phyloP scores from a whole-genome alignment of 2,329 filamentous ascomycete genomes.

The Bipolaris zeicola region DNA sequence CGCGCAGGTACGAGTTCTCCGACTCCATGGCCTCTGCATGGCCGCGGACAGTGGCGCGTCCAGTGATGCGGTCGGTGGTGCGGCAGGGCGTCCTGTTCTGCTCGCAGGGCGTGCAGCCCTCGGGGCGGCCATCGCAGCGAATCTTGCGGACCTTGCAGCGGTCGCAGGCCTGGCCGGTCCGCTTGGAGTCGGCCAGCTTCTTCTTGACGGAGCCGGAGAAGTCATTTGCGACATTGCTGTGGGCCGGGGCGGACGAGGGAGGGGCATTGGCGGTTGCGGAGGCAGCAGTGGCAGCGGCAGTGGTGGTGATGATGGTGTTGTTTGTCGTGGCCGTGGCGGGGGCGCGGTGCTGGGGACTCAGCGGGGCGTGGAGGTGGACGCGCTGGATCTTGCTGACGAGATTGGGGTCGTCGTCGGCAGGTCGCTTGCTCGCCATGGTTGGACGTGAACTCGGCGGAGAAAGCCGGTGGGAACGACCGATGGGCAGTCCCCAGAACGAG shows the following conservation, averaged over 20 bases:
- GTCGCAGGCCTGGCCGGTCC: constrained; percentile 86
- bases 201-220: constrained; percentile 54
- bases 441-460: constrained; percentile 14
- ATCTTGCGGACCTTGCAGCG: constrained; percentile 90
- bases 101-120: constrained; percentile 81
- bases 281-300: neutral
- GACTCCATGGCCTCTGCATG: constrained; percentile 78
- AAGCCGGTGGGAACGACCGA: constrained; percentile 14
- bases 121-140: constrained; percentile 78
- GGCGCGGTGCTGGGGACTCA: constrained; percentile 27
- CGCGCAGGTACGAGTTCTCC: constrained; percentile 70
- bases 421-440: constrained; percentile 36
- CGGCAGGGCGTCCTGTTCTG: constrained; percentile 78
- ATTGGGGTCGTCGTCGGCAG: constrained; percentile 28
- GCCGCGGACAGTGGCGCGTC: constrained; percentile 77
- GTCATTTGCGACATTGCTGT: constrained; percentile 26
- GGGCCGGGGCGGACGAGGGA: neutral
- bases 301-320: constrained; percentile 3
- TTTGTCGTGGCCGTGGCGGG: neutral
- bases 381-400: constrained; percentile 42
- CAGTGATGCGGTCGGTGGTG: constrained; percentile 86
- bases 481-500: constrained; percentile 16
- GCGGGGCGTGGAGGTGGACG: constrained; percentile 33
- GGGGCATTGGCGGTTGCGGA: neutral
- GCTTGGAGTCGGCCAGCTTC: constrained; percentile 59